Evolutionary conservation across 371 early-diverging fungal genomes (phyloP).

Genomic region (Lichtheimia ornata): DNA sequence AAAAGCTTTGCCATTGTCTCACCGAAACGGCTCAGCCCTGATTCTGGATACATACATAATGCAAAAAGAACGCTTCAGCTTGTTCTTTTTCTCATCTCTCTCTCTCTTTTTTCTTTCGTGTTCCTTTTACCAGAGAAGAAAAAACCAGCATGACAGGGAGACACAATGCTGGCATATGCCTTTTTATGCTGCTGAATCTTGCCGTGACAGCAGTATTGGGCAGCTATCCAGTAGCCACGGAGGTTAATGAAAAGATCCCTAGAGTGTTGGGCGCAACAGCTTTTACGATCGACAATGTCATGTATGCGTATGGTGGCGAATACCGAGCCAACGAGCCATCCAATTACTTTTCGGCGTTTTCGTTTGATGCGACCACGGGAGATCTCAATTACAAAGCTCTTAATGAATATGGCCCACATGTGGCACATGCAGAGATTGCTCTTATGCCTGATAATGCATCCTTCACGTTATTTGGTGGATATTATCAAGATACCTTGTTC

Average conservation of each 20-base stretch:
- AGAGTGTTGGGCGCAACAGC: not conserved
- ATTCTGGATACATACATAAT: too few species aligned
- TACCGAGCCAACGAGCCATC: not conserved
- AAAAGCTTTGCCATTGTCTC: too few species aligned
- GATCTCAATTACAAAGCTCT: not conserved
- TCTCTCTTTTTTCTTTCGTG: too few species aligned
- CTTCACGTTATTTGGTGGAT: conserved; percentile 9
- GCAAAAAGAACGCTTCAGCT: too few species aligned
- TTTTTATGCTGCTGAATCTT: too few species aligned
- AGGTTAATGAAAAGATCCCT: not conserved
- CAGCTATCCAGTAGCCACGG: not conserved
- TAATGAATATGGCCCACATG: not conserved
- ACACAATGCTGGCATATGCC: too few species aligned
- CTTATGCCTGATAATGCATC: conserved; percentile 6
- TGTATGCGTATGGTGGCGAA: conserved; percentile 10
- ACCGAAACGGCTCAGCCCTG: too few species aligned
- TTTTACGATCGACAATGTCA: not conserved
- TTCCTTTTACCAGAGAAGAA: too few species aligned
- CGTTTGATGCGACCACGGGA: not conserved
- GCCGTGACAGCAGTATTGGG: too few species aligned
- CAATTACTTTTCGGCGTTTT: not conserved
- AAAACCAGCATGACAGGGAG: too few species aligned
- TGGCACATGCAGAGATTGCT: not conserved
- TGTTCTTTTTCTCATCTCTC: too few species aligned
- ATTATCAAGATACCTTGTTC: not conserved